A percentile compares a stretch with the other conserved stretches of the same genome.
Conservation (phyloP, 2,329 filamentous ascomycete genomes). For the Diaporthe aspalathi region DNA sequence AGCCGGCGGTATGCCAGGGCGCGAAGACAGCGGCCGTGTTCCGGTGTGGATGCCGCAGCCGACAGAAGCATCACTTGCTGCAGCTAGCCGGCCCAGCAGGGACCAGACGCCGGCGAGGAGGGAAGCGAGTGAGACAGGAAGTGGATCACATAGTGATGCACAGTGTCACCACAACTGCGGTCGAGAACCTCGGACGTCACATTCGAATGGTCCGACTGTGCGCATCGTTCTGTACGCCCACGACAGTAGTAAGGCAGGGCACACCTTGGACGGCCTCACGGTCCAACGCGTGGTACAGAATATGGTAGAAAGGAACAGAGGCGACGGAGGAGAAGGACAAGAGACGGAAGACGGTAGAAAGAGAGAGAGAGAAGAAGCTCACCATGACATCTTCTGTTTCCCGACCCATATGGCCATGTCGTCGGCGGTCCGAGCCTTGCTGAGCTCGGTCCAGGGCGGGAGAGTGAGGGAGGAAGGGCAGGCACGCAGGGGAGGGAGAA, state of each 20-base stretch:
- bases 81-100: conserved; percentile 11
- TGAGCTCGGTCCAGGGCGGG: conserved; percentile 33
- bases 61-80: conserved; percentile 11
- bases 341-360: neutral
- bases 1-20: neutral
- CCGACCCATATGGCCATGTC: conserved; percentile 40
- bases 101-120: neutral
- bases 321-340: no score
- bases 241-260: neutral
- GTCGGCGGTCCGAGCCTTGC: conserved; percentile 26
- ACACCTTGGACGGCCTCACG: neutral
- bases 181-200: neutral
- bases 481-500: neutral
- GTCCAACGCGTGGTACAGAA: neutral
- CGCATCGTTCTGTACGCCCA: neutral
- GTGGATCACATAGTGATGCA: neutral
- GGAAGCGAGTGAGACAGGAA: neutral
- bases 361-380: conserved; percentile 11
- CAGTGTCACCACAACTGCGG: neutral
- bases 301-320: neutral
- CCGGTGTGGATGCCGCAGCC: neutral
- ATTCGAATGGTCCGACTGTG: neutral
- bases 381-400: conserved; percentile 41
- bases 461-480: neutral
- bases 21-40: neutral